phyloP scores from a whole-genome alignment of 768 basidiomycete genomes.

The Dacryopinax spathularia region DNA sequence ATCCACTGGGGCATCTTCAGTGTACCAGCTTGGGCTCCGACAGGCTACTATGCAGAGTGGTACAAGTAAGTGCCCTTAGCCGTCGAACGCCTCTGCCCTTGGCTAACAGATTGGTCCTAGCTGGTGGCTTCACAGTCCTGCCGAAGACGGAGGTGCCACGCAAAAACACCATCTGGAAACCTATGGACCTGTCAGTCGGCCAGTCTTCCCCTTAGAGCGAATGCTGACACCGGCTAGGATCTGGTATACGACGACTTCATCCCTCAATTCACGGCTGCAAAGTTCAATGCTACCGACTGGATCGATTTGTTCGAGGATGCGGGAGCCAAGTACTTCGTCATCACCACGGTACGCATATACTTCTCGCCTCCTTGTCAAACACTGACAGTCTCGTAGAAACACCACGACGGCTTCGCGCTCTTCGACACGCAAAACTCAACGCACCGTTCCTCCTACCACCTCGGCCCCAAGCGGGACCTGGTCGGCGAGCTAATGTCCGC shows the following conservation, averaged over 20 bases:
- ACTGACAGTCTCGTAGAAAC: constrained; percentile 29
- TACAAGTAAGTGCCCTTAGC: constrained; percentile 31
- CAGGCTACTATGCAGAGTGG: constrained; percentile 39
- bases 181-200: constrained; percentile 29
- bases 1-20: constrained; percentile 31
- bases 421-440: constrained; percentile 45
- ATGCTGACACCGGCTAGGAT: constrained; percentile 20
- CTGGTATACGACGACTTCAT: constrained; percentile 48
- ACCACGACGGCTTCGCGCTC: constrained; percentile 45
- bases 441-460: constrained; percentile 34
- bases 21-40: constrained; percentile 16
- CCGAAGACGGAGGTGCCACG: constrained; percentile 27
- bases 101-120: constrained; percentile 18
- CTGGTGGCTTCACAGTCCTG: constrained; percentile 28
- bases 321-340: constrained; percentile 49
- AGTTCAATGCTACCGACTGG: constrained; percentile 43
- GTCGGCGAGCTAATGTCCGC: constrained; percentile 37
- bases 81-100: not conserved
- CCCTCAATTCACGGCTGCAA: constrained; percentile 35
- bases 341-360: constrained; percentile 30
- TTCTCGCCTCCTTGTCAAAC: not conserved
- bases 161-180: constrained; percentile 38
- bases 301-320: constrained; percentile 39
- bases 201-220: not conserved
- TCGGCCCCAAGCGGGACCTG: constrained; percentile 40